A percentile compares a stretch with the other conserved stretches of the same genome.
phyloP scores from a whole-genome alignment of 106 monocot species.

The Hemerocallis citrina region DNA sequence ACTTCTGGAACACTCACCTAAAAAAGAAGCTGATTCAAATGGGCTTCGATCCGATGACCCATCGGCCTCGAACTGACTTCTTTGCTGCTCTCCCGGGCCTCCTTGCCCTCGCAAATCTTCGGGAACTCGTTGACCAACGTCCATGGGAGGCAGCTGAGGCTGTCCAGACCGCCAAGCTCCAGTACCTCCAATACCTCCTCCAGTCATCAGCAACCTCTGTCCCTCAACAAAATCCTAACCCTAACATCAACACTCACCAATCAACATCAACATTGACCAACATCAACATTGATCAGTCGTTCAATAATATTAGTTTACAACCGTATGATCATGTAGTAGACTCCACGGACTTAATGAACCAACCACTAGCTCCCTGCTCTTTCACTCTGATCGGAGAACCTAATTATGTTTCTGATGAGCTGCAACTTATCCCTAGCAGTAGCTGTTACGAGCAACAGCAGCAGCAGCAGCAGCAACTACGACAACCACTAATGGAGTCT shows the following conservation, averaged over 20 bases:
- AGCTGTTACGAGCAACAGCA: constrained; percentile 13
- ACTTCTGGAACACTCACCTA: constrained; percentile 82
- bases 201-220: constrained; percentile 12
- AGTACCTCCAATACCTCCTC: constrained; percentile 31
- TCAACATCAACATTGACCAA: background rate
- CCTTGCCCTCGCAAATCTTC: constrained; percentile 51
- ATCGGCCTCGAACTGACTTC: constrained; percentile 56
- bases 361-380: background rate
- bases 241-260: background rate
- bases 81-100: constrained; percentile 52
- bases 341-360: background rate
- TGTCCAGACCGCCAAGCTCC: constrained; percentile 26
- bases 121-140: constrained; percentile 25
- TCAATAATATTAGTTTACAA: background rate
- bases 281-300: constrained; percentile 1
- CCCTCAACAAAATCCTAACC: background rate
- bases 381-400: constrained; percentile 12
- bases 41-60: constrained; percentile 77
- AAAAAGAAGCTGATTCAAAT: constrained; percentile 79
- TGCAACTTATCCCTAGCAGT: constrained; percentile 8
- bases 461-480: constrained; percentile 13
- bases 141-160: constrained; percentile 47
- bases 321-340: too few relatives aligned
- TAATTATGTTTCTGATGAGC: background rate
- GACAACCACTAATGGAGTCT: constrained; percentile 9